These are phyloP conservation scores for Chenopodium formosanum DNA, from an alignment of 148 eudicot genomes.

Conservation along the genomic window DNA sequence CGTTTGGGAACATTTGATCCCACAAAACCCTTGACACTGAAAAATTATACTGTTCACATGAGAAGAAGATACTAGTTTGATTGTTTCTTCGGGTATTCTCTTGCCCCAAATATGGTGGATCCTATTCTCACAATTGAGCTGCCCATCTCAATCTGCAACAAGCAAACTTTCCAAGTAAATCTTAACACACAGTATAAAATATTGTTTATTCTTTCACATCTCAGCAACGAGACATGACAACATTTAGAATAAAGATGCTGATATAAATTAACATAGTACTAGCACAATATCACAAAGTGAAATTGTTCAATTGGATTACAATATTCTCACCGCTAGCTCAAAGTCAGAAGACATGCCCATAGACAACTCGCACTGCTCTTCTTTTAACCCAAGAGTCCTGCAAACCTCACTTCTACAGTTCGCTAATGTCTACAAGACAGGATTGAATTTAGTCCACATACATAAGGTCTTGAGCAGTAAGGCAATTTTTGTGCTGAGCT, in stretches of 20 bases:
- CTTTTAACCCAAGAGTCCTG: slow-evolving; percentile 67
- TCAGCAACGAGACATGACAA: not conserved
- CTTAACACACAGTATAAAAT: not conserved
- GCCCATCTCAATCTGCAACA: slow-evolving; percentile 90
- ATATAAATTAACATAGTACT: no score
- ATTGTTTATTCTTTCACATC: not conserved
- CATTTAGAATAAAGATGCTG: not conserved
- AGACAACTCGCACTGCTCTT: slow-evolving; percentile 85
- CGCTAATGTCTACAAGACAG: slow-evolving; percentile 54
- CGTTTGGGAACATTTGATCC: not conserved
- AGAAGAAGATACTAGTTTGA: slow-evolving; percentile 7
- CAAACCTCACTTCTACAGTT: slow-evolving; percentile 82
- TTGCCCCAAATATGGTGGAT: slow-evolving; percentile 91
- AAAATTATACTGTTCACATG: not conserved
- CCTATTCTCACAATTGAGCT: slow-evolving; percentile 87
- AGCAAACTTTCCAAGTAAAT: not conserved
- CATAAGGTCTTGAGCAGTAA: not conserved
- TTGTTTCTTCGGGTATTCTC: slow-evolving; percentile 67
- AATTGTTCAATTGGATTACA: not conserved
- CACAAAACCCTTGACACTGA: not conserved
- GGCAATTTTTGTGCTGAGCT: not conserved
- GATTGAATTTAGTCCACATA: slow-evolving; percentile 13
- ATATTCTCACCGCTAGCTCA: slow-evolving; percentile 82
- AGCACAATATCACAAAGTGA: not conserved
- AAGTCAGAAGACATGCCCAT: slow-evolving; percentile 99